Percentiles rank a stretch among this genome's conserved stretches.
Conservation (phyloP, 306 rosid species). For the Begonia peltatifolia region DNA sequence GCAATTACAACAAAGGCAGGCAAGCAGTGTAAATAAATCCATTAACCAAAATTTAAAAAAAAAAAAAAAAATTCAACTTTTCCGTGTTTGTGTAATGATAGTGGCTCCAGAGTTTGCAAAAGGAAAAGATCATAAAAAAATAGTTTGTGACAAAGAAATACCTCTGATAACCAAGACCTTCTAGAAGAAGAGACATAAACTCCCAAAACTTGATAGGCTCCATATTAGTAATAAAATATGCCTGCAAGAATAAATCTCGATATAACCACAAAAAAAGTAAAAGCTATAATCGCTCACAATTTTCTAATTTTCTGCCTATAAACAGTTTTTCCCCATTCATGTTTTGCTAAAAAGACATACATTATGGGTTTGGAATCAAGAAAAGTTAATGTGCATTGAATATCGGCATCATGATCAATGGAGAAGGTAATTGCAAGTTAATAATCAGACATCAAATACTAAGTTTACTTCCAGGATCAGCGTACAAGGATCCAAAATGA, state of each 20-base stretch:
- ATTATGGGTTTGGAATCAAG: no score
- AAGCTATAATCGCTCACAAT: no score
- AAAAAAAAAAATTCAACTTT: background rate
- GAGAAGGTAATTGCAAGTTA: no score
- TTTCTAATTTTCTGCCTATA: background rate
- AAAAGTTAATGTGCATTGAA: no score
- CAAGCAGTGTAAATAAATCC: background rate
- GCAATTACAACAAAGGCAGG: constrained; percentile 36
- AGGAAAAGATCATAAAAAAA: constrained; percentile 2
- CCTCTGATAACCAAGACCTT: constrained; percentile 91
- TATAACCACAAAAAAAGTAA: constrained; percentile 5
- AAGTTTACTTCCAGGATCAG: no score
- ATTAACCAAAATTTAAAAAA: constrained; percentile 6
- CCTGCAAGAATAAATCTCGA: constrained; percentile 38
- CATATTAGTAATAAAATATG: constrained; percentile 88
- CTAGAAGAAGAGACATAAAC: constrained; percentile 63
- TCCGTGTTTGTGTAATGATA: no score
- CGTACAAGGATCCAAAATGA: no score
- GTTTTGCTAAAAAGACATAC: no score
- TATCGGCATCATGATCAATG: no score
- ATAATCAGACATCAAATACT: no score
- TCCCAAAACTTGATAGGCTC: constrained; percentile 94
- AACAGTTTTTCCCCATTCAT: background rate
- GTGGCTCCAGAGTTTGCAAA: no score
- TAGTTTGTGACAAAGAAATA: constrained; percentile 11